Evolutionary conservation across 2,329 filamentous ascomycete species (phyloP), one percentile per base, ranked within the genome.

Genomic region (Talaromyces piceae): DNA sequence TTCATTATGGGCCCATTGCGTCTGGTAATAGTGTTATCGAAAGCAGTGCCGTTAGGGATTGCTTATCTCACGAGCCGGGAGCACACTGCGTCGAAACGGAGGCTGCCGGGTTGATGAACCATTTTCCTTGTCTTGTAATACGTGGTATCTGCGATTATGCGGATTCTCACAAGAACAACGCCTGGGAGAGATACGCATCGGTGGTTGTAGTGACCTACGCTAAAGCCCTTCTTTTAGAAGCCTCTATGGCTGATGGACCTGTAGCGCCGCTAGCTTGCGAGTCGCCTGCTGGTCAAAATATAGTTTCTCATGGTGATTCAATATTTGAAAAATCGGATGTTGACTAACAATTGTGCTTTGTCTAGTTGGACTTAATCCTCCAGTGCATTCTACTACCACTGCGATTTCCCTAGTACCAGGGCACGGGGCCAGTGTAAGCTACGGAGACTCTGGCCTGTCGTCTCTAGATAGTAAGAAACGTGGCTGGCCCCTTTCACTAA

Each of bases 1-100:
- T 63, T 30, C 61, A 63, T 56, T 61, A 62, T 45, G 59, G 60
- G 3, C 50, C 55, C 3, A 58, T 59, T 28, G 57, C 49, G 20
- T 60, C 58, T 5, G 58, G 47, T 9, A 59, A 61, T 44, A 47
- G 50, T 11, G 55, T 61, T 11, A 43, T 60, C 9, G 58, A 56
- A 41, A 46, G 58, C 39, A 50, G 47, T 9, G 18, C 20, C 20
- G 30, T 31, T 39, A 44, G 57, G 31, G 57, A 60, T 25, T 27
- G 50, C 41, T 20, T 50, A 9, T 37, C 33, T 37, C 33, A 18
- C 16, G 47, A 49, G 22, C 9, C 22, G 41, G 47, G 41, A 13
- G 22, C 44, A 13, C 16, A 31, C 18, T 43, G 39, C 16, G 13
- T 50, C 12, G 47, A 47, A 39, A 54, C 45, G 41, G 55, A 30